phyloP scores from a whole-genome alignment of 805 yeast genomes.

The Grigorovia transvaalensis region DNA sequence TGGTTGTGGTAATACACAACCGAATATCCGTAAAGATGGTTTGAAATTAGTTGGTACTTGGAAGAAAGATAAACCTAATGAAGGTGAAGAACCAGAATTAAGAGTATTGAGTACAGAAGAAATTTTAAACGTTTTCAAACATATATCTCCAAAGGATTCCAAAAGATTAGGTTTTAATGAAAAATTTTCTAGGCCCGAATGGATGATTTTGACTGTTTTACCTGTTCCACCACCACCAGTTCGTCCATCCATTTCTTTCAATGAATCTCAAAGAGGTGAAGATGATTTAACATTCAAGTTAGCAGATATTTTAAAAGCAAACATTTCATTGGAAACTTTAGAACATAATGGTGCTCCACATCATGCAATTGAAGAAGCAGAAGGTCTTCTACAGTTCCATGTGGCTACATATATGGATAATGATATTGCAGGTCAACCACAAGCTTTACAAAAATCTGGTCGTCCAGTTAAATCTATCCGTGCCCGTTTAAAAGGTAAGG shows the following conservation, averaged over 20 bases:
- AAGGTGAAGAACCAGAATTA: conserved; percentile 70
- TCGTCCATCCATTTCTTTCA: conserved; percentile 92
- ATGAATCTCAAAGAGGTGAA: conserved; percentile 82
- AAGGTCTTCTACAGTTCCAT: conserved; percentile 93
- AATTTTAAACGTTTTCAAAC: conserved; percentile 78
- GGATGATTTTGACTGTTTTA: conserved; percentile 89
- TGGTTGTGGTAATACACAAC: conserved; percentile 97
- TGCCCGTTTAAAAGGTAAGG: conserved; percentile 95
- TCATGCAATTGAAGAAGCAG: conserved; percentile 94
- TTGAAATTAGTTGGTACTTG: conserved; percentile 96
- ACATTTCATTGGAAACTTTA: conserved; percentile 93
- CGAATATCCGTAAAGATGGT: conserved; percentile 92
- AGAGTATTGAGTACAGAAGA: conserved; percentile 91
- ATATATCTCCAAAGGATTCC: conserved; percentile 76
- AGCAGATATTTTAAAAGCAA: conserved; percentile 98
- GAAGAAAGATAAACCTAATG: conserved; percentile 76
- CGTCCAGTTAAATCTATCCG: conserved; percentile 92
- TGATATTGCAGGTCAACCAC: conserved; percentile 59
- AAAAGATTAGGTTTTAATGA: conserved; percentile 88
- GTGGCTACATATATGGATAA: conserved; percentile 97
- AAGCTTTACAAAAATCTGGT: conserved; percentile 87
- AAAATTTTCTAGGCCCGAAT: conserved; percentile 87
- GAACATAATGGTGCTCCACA: conserved; percentile 99
- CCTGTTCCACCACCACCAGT: conserved; percentile 99
- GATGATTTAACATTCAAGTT: conserved; percentile 94